Base-by-base conservation (phyloP, 371 early-diverging fungal genomes). In the Mortierella sp. region DNA sequence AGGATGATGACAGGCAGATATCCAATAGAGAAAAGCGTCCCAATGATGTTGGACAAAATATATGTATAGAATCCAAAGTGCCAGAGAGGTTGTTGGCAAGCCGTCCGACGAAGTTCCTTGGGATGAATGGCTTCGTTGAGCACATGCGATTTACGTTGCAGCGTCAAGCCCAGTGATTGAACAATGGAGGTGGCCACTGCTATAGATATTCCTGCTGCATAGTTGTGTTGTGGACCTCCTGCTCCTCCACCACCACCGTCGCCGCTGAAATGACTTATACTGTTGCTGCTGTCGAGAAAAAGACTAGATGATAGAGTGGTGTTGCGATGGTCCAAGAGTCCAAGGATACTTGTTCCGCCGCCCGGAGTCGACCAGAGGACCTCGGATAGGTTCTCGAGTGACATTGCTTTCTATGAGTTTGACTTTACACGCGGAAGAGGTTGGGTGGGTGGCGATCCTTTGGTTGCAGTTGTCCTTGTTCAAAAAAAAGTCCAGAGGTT, bases 1-100 rank as follows among this genome's bases (percentile, higher is more conserved):
- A 93, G 81, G 48, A 93, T 91, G 60, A 93, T 89, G n/a, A 94
- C 91, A 4, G 94, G 94, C 16, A 94, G 82, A 60, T 90, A 89
- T 48, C 92, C 92, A 58, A 94, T 89, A 2, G 93, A 88, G 43
- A 92, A 87, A 9, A 89, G 80, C 0, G 93, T 90, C 31, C 91
- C 92, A 14, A 86, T 87, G 23, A 90, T 83, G 54, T 91, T 91
- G 46, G 92, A 88, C 23, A 84, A 62, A 47, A 93, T 72, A 47
- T 89, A 93, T 9, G 87, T 82, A 21, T 74, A 81, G 72, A 93
- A 87, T 38, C 94, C 89, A 9, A 80, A 34, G 52, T 83, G 84
- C 89, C 89, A 89, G 26, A 86, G 78, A 3, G 81, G 68, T 12
- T 72, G 65, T 10, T 76, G 64, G 41, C 82, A 81, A 19, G 85